Conservation (phyloP, 1,284 basidiomycete genomes). For the Amylostereum chailletii region DNA sequence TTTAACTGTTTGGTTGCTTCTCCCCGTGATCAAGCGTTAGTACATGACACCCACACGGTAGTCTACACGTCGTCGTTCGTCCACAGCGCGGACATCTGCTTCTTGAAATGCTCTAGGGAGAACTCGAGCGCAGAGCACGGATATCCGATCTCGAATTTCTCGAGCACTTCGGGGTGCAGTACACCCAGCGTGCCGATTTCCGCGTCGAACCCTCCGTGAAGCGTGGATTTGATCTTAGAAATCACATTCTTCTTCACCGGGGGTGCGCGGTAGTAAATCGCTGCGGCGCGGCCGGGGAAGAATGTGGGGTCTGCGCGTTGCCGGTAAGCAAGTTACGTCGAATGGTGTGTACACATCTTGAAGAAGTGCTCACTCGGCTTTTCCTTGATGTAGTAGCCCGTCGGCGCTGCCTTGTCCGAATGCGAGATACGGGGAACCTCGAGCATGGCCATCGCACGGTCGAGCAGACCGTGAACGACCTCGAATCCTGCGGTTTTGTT, state of each 20-base stretch:
- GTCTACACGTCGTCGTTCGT: constrained; percentile 14
- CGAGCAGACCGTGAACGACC: constrained; percentile 90
- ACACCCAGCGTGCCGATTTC: constrained; percentile 83
- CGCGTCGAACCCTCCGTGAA: constrained; percentile 38
- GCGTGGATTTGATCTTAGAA: constrained; percentile 26
- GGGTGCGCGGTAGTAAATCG: constrained; percentile 75
- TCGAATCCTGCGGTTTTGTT: constrained; percentile 97
- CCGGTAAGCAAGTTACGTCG: neutral
- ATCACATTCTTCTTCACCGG: constrained; percentile 26
- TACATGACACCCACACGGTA: neutral
- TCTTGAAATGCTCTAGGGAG: constrained; percentile 88
- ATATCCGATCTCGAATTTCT: constrained; percentile 88
- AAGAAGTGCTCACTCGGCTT: constrained; percentile 51
- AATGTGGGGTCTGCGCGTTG: constrained; percentile 68
- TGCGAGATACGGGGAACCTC: constrained; percentile 76
- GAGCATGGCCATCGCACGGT: constrained; percentile 91
- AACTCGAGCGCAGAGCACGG: constrained; percentile 97
- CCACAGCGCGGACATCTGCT: constrained; percentile 29
- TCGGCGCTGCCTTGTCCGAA: constrained; percentile 44
- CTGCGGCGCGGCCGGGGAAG: constrained; percentile 92
- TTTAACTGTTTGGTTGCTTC: no score
- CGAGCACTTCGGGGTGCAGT: constrained; percentile 84
- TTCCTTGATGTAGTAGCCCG: constrained; percentile 91
- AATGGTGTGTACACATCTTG: neutral
- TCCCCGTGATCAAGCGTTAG: no score